Percentiles rank a stretch among this genome's conserved stretches.
Conservation (phyloP, 192 early-diverging fungal species). For the Entomortierella beljakovae region DNA sequence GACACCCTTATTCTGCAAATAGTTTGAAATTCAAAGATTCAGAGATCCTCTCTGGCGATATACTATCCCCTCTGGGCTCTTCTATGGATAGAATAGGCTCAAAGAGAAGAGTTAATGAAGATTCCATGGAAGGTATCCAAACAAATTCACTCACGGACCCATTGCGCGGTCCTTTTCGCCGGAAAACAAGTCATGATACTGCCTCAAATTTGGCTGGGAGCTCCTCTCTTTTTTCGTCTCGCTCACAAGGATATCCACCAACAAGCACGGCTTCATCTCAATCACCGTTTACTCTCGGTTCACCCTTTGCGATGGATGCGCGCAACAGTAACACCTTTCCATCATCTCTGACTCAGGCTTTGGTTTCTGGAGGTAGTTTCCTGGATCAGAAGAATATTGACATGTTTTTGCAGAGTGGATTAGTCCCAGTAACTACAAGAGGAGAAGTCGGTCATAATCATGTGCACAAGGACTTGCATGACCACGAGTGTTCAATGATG, state of each 20-base stretch:
- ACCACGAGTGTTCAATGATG: slow-evolving; percentile 32
- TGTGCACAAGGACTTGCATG: slow-evolving; percentile 2
- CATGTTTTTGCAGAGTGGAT: slow-evolving; percentile 28
- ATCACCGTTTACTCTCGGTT: slow-evolving; percentile 38
- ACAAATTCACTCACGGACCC: slow-evolving; percentile 12
- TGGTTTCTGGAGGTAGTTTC: slow-evolving; percentile 19
- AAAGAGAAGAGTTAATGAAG: slow-evolving; percentile 33
- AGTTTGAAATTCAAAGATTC: slow-evolving; percentile 21
- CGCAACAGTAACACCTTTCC: slow-evolving; percentile 15
- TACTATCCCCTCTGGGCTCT: slow-evolving; percentile 21
- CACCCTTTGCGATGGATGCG: slow-evolving; percentile 31
- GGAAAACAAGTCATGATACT: slow-evolving; percentile 53
- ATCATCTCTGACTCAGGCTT: slow-evolving; percentile 18
- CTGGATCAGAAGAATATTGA: slow-evolving; percentile 45
- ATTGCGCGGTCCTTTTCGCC: slow-evolving; percentile 40
- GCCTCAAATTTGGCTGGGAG: background rate
- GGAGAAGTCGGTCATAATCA: background rate
- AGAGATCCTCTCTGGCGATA: slow-evolving; percentile 29
- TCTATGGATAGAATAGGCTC: slow-evolving; percentile 24
- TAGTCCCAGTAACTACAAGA: background rate
- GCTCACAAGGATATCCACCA: background rate
- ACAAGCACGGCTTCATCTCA: slow-evolving; percentile 1
- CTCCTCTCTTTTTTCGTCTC: background rate
- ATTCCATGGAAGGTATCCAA: slow-evolving; percentile 37
- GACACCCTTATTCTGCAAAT: background rate